Evolutionary conservation across 2,329 filamentous ascomycete genomes (phyloP).

Genomic region (Aciculosporium take): DNA sequence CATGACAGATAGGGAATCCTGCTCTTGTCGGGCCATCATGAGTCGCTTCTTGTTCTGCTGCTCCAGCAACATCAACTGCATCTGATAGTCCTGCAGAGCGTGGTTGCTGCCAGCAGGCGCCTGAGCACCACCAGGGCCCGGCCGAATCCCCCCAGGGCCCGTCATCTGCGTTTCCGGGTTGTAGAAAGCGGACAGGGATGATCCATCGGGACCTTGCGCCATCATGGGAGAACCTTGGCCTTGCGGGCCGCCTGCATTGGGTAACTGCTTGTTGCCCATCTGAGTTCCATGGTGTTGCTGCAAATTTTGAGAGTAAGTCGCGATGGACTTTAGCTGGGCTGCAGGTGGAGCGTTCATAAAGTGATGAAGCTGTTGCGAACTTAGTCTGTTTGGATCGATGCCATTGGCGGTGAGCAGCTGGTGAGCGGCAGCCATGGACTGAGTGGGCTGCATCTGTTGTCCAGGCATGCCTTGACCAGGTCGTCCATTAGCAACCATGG

Average conservation of each 20-base stretch:
- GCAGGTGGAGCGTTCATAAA: constrained; percentile 40
- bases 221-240: constrained; percentile 77
- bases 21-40: constrained; percentile 69
- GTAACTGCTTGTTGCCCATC: constrained; percentile 70
- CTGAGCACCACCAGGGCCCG: constrained; percentile 32
- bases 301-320: constrained; percentile 74
- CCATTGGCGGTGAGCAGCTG: constrained; percentile 53
- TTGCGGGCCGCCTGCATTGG: constrained; percentile 55
- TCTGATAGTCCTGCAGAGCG: constrained; percentile 75
- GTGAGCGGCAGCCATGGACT: constrained; percentile 36
- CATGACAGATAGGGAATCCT: constrained; percentile 44
- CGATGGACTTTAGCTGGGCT: constrained; percentile 69
- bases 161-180: constrained; percentile 46
- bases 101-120: constrained; percentile 50
- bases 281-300: constrained; percentile 68
- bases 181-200: constrained; percentile 43
- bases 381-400: constrained; percentile 62
- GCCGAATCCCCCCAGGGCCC: constrained; percentile 43
- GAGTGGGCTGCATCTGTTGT: constrained; percentile 47
- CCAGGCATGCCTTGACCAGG: constrained; percentile 57
- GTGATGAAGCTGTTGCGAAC: constrained; percentile 58
- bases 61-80: constrained; percentile 76
- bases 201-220: constrained; percentile 52
- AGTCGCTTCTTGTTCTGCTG: constrained; percentile 79
- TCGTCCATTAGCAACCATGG: constrained; percentile 61